Conservation (phyloP, 805 yeast genomes). For the Suhomyces vadensis region DNA sequence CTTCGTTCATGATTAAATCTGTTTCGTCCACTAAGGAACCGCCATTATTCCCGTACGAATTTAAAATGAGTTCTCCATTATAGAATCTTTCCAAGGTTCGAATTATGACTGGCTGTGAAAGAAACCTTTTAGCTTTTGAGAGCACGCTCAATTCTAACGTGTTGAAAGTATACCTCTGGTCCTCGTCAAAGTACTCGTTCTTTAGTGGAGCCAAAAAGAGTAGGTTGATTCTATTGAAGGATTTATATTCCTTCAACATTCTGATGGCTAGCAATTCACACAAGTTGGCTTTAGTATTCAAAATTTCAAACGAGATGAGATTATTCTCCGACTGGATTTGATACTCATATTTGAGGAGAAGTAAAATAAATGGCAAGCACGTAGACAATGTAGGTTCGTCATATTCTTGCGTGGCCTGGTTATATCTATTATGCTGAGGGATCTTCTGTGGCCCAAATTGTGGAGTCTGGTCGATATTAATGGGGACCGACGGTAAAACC, state of each 20-base stretch:
- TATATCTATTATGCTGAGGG: slow-evolving; percentile 8
- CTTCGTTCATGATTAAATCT: slow-evolving; percentile 7
- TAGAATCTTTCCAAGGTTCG: slow-evolving; percentile 50
- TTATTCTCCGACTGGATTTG: slow-evolving; percentile 41
- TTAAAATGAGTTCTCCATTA: slow-evolving; percentile 49
- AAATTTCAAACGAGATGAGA: slow-evolving; percentile 36
- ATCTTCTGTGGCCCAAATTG: slow-evolving; percentile 21
- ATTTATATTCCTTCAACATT: slow-evolving; percentile 47
- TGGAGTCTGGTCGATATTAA: slow-evolving; percentile 19
- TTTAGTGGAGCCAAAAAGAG: slow-evolving; percentile 49
- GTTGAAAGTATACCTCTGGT: slow-evolving; percentile 29
- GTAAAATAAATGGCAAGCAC: slow-evolving; percentile 31
- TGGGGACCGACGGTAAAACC: slow-evolving; percentile 29
- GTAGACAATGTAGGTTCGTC: slow-evolving; percentile 22
- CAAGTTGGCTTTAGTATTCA: slow-evolving; percentile 47
- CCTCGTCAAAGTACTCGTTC: slow-evolving; percentile 26
- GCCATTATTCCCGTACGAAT: slow-evolving; percentile 22
- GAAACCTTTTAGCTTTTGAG: slow-evolving; percentile 51
- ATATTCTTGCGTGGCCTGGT: slow-evolving; percentile 3
- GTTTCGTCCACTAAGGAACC: slow-evolving; percentile 17
- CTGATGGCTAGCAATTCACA: slow-evolving; percentile 56
- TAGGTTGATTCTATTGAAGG: slow-evolving; percentile 44
- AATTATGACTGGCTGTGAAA: slow-evolving; percentile 53
- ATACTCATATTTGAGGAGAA: slow-evolving; percentile 40
- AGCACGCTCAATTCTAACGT: slow-evolving; percentile 54